Percentiles rank a stretch among this genome's conserved stretches.
Evolutionary conservation across 2,329 filamentous ascomycete species (phyloP).

Genomic region (Davidsoniella neocaledoniae): DNA sequence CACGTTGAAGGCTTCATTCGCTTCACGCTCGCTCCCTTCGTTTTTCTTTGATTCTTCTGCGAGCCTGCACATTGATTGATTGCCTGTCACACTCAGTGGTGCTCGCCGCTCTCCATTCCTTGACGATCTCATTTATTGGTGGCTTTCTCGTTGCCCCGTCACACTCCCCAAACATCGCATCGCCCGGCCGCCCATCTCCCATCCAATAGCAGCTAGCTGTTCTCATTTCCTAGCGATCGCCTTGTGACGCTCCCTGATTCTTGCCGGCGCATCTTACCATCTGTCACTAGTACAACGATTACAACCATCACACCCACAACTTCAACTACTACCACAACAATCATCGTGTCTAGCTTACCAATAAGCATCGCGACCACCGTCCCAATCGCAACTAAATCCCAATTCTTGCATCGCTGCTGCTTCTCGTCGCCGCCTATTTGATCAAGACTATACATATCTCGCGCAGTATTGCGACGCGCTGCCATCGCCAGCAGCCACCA

Average conservation of each 20-base stretch:
- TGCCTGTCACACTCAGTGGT: not conserved
- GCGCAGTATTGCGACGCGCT: slow-evolving; percentile 3
- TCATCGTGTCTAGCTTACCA: not conserved
- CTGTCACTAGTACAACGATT: too few species aligned
- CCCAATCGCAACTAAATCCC: not conserved
- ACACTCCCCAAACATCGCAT: not conserved
- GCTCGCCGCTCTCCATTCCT: not conserved
- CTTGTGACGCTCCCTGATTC: too few species aligned
- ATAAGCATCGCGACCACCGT: not conserved
- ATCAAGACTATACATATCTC: not conserved
- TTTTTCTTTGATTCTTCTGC: not conserved
- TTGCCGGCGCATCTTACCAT: too few species aligned
- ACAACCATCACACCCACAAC: too few species aligned
- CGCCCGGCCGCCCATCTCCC: not conserved
- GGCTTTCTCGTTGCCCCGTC: not conserved
- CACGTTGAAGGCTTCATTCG: not conserved
- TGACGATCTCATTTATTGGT: not conserved
- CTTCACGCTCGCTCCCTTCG: not conserved
- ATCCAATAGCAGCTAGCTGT: too few species aligned
- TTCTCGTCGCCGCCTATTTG: not conserved
- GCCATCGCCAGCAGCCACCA: slow-evolving; percentile 21
- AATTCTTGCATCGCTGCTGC: not conserved
- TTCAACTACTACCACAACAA: not conserved
- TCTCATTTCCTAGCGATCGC: too few species aligned
- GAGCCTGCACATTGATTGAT: not conserved